Evolutionary conservation across 2,329 filamentous ascomycete species (phyloP), one percentile per base, ranked within the genome.

Genomic region (Talaromyces sp.): DNA sequence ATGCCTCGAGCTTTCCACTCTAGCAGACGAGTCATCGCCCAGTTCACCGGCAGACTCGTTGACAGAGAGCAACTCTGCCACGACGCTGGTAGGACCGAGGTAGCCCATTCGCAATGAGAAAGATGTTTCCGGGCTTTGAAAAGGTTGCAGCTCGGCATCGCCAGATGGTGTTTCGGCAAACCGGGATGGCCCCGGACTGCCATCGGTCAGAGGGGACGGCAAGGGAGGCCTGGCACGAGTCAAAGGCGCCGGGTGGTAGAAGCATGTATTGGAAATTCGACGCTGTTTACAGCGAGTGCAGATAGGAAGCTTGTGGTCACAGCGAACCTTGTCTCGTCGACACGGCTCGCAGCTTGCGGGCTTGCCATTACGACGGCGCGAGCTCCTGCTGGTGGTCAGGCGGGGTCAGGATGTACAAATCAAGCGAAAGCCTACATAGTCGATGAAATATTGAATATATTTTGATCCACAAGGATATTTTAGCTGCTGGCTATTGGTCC

Each of bases 291-390:
- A 60, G 18, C 52, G 52, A 50, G 40, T 54, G 40, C 60, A 76
- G 5, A 73, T 64, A 1, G 74, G 74, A 36, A 69, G 65, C 9
- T 66, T 69, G 62, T 76, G 73, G 54, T 75, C 72, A 61, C 73
- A 76, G 52, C 68, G 69, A 54, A 75, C 65, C 59, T 76, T 75
- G 16, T 72, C 68, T 59, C 70, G 72, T 33, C 74, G 70, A 60
- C 74, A 76, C 12, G 74, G 73, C 62, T 76, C 72, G 58, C 74
- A 76, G 10, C 72, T 75, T 53, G 73, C 70, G 18, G 70, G 64
- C 23, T 70, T 67, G 28, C 74, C 73, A 66, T 75, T 76, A 31
- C 70, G 71, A 44, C 73, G 72, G 50, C 50, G 50, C 14, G 50
- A 52, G 6, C 50, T 52, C 50, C 50, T 52, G 23, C 50, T 5